Conservation (phyloP, 75 land plant genomes). For the Pseudotsuga menziesii region DNA sequence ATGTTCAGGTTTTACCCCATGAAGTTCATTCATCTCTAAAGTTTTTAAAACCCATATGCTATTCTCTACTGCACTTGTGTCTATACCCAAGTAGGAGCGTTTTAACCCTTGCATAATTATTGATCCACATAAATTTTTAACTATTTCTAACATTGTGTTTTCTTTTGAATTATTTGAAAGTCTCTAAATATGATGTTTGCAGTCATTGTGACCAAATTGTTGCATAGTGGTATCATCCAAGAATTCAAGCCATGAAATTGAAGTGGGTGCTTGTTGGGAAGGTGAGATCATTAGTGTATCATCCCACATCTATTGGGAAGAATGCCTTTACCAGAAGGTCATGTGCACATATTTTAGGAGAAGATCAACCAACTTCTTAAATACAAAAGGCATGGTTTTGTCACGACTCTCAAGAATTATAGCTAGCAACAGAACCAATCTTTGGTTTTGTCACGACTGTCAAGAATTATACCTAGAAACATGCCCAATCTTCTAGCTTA, state of each 20-base stretch:
- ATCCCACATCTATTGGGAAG: background rate
- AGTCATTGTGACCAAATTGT: conserved; percentile 8
- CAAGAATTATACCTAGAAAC: background rate
- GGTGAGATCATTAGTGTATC: conserved; percentile 47
- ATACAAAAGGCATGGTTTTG: background rate
- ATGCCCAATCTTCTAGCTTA: background rate
- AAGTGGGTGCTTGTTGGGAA: conserved; percentile 51
- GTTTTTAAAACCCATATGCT: too few relatives aligned
- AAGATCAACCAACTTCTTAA: background rate
- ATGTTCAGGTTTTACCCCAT: background rate
- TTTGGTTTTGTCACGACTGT: background rate
- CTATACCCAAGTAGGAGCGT: background rate
- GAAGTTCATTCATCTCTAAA: background rate
- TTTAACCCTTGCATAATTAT: background rate
- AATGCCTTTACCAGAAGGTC: background rate
- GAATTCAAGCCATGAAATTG: conserved; percentile 13
- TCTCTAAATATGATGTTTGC: too few relatives aligned
- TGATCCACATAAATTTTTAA: background rate
- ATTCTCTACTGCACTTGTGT: background rate
- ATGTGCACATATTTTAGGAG: background rate
- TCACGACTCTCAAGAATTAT: too few relatives aligned
- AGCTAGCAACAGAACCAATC: too few relatives aligned
- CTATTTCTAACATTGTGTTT: too few relatives aligned
- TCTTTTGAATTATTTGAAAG: too few relatives aligned
- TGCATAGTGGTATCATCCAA: conserved; percentile 38